Base-by-base conservation (phyloP, 1,284 basidiomycete species). In the Pseudozyma thailandica region DNA sequence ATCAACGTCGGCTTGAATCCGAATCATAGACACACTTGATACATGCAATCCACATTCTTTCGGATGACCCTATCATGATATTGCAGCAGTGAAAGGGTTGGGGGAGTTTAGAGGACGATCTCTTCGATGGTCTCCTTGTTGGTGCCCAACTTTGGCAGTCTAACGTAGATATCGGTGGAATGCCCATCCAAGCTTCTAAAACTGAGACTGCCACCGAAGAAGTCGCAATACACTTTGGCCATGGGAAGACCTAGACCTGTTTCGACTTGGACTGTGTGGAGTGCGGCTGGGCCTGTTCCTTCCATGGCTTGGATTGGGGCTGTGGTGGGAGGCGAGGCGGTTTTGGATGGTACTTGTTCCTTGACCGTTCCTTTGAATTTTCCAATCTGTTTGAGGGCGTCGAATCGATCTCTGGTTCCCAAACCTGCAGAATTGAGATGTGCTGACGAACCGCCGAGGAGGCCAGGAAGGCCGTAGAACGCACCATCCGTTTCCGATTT, bases 61-160 rank as follows among this genome's bases (percentile, higher is more conserved):
- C 35, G 9, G 15, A 31, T 31, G 30, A 27, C 30, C 4, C 37
- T 18, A 44, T 28, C 28, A 23, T 33, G 28, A 16, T 37, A 3
- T 41, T 20, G 30, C 30, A 31, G 30, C 7, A 31, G 35, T 38
- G 9, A 15, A 6, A 21, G 2, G n/a, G 1, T 30, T 37, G n/a
- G 13, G 6, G 13, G 8, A 18, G 28, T 27, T 38, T 20, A 61
- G 37, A 75, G 43, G 5, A 72, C 74, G 33, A 76, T 73, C 25
- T 76, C 74, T 23, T 73, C 71, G 33, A 76, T 76, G 2, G 62
- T 90, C 84, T 93, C 91, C 68, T 91, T 82, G 82, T 91, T 92
- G 16, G 90, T 92, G 35, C 92, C 92, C 77, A 93, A 85, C 83
- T 90, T 92, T 3, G 92, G 92, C 46, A 93, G 85, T 21, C 90